These are phyloP conservation scores for Flaveria brownii DNA, from an alignment of 129 eudicot genomes.

Conservation along the genomic window DNA sequence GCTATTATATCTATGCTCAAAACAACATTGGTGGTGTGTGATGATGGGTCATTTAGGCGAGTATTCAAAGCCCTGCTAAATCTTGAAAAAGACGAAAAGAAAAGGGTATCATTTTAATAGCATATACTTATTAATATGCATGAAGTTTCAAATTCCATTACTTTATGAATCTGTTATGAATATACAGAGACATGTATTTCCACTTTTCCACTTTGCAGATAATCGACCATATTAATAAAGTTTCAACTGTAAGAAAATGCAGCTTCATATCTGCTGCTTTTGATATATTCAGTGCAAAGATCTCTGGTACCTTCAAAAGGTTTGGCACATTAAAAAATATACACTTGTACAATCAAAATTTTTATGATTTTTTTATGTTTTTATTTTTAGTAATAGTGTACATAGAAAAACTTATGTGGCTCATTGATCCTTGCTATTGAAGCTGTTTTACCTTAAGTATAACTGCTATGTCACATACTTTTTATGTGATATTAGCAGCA, in stretches of 20 bases:
- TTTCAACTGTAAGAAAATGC: slow-evolving; percentile 71
- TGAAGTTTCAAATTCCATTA: neutral
- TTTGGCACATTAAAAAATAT: slow-evolving; percentile 26
- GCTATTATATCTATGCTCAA: slow-evolving; percentile 80
- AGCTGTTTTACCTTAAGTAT: neutral
- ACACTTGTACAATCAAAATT: slow-evolving; percentile 7
- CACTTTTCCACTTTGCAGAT: slow-evolving; percentile 49
- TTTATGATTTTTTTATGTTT: neutral
- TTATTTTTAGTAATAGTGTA: neutral
- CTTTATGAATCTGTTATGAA: neutral
- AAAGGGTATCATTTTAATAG: slow-evolving; percentile 47
- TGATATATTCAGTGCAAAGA: slow-evolving; percentile 82
- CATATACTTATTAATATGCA: neutral
- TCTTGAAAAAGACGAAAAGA: slow-evolving; percentile 83
- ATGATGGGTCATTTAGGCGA: slow-evolving; percentile 76
- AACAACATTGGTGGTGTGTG: slow-evolving; percentile 80
- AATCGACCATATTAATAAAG: slow-evolving; percentile 83
- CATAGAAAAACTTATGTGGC: neutral
- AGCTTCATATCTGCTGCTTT: slow-evolving; percentile 85
- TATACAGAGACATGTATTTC: neutral
- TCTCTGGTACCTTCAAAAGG: slow-evolving; percentile 97
- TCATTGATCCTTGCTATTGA: slow-evolving; percentile 8
- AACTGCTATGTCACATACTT: slow-evolving; percentile 5
- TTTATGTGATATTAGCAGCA: slow-evolving; percentile 8
- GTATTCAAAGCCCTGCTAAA: slow-evolving; percentile 79